These are phyloP conservation scores for Omphalotus guepiniiformis DNA, from an alignment of 768 basidiomycete species.

Conservation along the genomic window DNA sequence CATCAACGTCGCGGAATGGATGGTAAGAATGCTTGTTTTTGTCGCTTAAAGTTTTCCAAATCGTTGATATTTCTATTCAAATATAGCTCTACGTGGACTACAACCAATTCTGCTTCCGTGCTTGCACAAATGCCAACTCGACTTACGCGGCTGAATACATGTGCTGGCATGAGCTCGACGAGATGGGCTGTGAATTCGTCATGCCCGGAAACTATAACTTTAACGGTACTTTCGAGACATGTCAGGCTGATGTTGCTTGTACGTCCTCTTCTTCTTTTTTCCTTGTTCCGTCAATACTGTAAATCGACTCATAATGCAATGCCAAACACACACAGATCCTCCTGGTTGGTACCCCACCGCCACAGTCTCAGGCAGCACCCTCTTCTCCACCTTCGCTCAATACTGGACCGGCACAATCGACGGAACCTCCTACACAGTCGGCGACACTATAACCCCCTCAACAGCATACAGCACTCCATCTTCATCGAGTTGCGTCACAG, in stretches of 20 bases:
- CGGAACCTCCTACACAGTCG: constrained; percentile 35
- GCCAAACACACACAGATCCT: too few relatives aligned
- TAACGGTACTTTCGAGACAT: constrained; percentile 38
- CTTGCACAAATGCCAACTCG: constrained; percentile 40
- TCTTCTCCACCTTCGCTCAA: constrained; percentile 42
- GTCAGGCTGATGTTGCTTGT: constrained; percentile 43
- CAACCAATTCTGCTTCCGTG: constrained; percentile 37
- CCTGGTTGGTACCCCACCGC: constrained; percentile 44
- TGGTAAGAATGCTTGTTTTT: constrained; percentile 23
- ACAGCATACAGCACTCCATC: constrained; percentile 31
- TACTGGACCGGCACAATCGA: constrained; percentile 33
- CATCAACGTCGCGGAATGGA: constrained; percentile 37
- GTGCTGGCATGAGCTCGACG: constrained; percentile 45
- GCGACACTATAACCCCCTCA: constrained; percentile 33
- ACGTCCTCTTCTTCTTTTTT: constrained; percentile 9
- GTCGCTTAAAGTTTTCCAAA: not conserved
- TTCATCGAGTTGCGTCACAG: constrained; percentile 37
- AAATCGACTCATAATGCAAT: too few relatives aligned
- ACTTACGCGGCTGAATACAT: constrained; percentile 38
- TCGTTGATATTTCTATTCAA: not conserved
- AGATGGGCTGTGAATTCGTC: constrained; percentile 41
- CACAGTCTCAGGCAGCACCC: constrained; percentile 30
- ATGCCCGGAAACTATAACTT: constrained; percentile 44
- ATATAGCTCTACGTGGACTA: not conserved
- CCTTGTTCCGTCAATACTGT: not conserved